Evolutionary conservation across 163 green algal species (phyloP).

Genomic region (Trebouxia gelatinosa): DNA sequence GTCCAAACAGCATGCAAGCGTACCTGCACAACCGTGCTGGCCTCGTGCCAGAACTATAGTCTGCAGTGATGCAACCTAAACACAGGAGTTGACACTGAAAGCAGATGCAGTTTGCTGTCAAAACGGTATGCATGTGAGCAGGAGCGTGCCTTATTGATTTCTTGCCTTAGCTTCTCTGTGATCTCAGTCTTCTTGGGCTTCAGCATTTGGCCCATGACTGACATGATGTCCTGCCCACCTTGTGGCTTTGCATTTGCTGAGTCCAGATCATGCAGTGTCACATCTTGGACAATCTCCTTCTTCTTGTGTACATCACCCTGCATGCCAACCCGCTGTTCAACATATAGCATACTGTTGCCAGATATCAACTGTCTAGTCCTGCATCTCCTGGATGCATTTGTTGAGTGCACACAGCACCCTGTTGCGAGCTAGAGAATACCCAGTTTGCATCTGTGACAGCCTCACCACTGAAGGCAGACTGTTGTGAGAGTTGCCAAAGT

Average conservation of each 20-base stretch:
- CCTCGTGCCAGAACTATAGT: background rate
- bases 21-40: background rate
- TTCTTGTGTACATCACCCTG: constrained; percentile 98
- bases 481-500: too few relatives aligned
- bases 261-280: constrained; percentile 99
- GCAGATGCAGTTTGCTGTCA: too few relatives aligned
- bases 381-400: background rate
- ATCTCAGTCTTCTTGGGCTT: constrained; percentile 99
- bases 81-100: too few relatives aligned
- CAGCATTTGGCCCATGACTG: constrained; percentile 91
- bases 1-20: too few relatives aligned
- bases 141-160: constrained; percentile 99
- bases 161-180: constrained; percentile 93
- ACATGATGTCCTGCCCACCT: constrained; percentile 89
- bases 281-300: constrained; percentile 98
- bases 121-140: too few relatives aligned
- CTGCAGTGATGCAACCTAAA: too few relatives aligned
- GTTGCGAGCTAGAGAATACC: too few relatives aligned
- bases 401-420: constrained; percentile 13
- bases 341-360: too few relatives aligned
- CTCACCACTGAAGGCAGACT: too few relatives aligned
- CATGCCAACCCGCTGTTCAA: background rate
- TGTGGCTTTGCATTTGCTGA: constrained; percentile 90
- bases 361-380: too few relatives aligned
- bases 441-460: too few relatives aligned